A percentile compares a stretch with the other conserved stretches of the same genome.
phyloP scores from a whole-genome alignment of 2,329 filamentous ascomycete genomes.

The Phyllosticta capitalensis region DNA sequence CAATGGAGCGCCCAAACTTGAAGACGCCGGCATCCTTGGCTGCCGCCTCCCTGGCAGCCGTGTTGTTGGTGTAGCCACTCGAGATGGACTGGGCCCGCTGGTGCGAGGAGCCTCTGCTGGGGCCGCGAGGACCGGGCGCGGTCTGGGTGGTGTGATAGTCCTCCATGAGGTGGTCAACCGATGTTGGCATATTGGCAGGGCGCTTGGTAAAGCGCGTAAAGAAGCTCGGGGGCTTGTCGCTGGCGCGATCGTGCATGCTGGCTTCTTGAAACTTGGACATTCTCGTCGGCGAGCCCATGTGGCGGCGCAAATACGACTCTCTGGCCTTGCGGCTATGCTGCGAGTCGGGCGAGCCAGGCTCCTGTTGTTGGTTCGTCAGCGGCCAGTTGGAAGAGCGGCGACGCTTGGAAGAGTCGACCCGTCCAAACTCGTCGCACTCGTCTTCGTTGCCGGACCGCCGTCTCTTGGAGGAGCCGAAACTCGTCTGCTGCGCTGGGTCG shows the following conservation, averaged over 20 bases:
- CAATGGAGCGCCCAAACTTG: constrained; percentile 12
- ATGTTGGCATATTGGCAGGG: constrained; percentile 21
- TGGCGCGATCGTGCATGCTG: constrained; percentile 75
- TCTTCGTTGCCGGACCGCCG: neutral
- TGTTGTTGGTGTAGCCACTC: neutral
- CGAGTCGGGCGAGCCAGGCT: constrained; percentile 1
- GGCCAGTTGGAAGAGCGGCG: constrained; percentile 14
- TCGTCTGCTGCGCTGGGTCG: neutral
- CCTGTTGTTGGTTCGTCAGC: constrained; percentile 4
- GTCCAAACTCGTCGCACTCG: neutral
- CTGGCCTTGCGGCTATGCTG: constrained; percentile 4
- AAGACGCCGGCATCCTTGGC: constrained; percentile 11
- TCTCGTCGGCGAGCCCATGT: constrained; percentile 29
- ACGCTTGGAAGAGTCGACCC: constrained; percentile 11
- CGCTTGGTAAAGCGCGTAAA: constrained; percentile 44
- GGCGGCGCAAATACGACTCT: constrained; percentile 5
- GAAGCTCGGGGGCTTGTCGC: constrained; percentile 57
- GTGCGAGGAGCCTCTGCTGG: constrained; percentile 1
- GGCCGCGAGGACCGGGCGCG: neutral
- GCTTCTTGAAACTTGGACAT: constrained; percentile 65
- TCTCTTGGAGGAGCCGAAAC: constrained; percentile 1
- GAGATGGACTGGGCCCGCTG: constrained; percentile 7
- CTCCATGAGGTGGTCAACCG: constrained; percentile 28
- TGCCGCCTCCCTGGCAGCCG: neutral
- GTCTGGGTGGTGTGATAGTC: constrained; percentile 19